Percentiles rank a stretch among this genome's conserved stretches.
Evolutionary conservation across 208 protist genomes (phyloP).

Genomic region (Trypanosoma melophagium): DNA sequence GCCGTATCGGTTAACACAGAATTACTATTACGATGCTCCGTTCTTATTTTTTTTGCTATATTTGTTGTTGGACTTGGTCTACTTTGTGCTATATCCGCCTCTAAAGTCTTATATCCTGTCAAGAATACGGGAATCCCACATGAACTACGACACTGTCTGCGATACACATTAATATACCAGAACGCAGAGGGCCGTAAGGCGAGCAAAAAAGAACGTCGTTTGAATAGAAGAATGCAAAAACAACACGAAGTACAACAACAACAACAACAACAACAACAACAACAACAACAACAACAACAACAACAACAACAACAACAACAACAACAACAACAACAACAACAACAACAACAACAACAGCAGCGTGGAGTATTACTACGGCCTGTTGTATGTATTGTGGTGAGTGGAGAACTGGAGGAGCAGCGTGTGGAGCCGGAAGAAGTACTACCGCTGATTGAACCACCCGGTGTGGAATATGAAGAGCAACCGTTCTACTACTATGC

Average conservation of each 20-base stretch:
- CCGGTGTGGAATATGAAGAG: constrained; percentile 53
- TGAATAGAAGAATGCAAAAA: no score
- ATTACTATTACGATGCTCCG: constrained; percentile 47
- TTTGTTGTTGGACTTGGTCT: constrained; percentile 40
- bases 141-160: constrained; percentile 48
- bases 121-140: constrained; percentile 47
- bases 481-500: constrained; percentile 61
- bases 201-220: not conserved
- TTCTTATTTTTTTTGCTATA: constrained; percentile 50
- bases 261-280: no score
- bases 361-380: constrained; percentile 13
- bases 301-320: no score
- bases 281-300: no score
- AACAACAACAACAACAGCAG: not conserved
- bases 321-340: no score
- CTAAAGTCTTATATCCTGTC: constrained; percentile 29
- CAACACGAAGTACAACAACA: no score
- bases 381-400: constrained; percentile 50
- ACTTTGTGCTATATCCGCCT: constrained; percentile 21
- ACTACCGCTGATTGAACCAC: constrained; percentile 46
- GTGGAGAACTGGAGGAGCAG: constrained; percentile 44
- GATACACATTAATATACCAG: constrained; percentile 38
- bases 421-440: constrained; percentile 56
- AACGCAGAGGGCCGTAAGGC: constrained; percentile 17
- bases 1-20: constrained; percentile 38